Evolutionary conservation across 805 yeast species (phyloP).

Genomic region (Wickerhamomyces rabaulensis): DNA sequence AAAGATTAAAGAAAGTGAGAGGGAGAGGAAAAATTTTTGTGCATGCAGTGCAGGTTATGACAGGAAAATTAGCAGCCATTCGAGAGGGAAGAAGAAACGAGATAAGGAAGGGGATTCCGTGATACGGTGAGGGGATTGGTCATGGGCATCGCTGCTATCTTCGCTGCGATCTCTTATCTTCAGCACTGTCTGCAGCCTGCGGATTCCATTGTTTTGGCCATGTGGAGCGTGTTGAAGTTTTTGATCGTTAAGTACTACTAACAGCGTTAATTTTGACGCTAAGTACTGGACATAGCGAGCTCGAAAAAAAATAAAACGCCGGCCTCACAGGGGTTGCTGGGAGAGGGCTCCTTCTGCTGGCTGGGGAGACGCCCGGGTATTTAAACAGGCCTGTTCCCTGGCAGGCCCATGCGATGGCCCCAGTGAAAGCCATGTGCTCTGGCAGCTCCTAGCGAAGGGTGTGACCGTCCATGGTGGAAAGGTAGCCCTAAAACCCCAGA

Average conservation of each 20-base stretch:
- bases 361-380: too few relatives aligned
- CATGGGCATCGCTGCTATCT: not conserved
- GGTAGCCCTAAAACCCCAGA: not conserved
- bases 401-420: too few relatives aligned
- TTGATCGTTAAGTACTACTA: conserved; percentile 5
- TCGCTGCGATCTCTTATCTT: not conserved
- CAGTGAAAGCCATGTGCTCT: too few relatives aligned
- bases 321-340: not conserved
- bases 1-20: not conserved
- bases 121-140: not conserved
- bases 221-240: not conserved
- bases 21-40: not conserved
- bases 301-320: not conserved
- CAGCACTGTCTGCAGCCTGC: not conserved
- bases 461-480: too few relatives aligned
- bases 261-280: conserved; percentile 8
- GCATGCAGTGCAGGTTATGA: not conserved
- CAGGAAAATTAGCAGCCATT: not conserved
- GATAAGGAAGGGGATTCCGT: not conserved
- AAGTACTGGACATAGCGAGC: conserved; percentile 17
- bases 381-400: too few relatives aligned
- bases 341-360: too few relatives aligned
- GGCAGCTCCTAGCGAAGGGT: too few relatives aligned
- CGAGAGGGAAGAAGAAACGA: not conserved
- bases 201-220: not conserved